Percentiles rank a stretch among this genome's conserved stretches.
Evolutionary conservation across 2,329 filamentous ascomycete species (phyloP).

Genomic region (Aspergillus bombycis): DNA sequence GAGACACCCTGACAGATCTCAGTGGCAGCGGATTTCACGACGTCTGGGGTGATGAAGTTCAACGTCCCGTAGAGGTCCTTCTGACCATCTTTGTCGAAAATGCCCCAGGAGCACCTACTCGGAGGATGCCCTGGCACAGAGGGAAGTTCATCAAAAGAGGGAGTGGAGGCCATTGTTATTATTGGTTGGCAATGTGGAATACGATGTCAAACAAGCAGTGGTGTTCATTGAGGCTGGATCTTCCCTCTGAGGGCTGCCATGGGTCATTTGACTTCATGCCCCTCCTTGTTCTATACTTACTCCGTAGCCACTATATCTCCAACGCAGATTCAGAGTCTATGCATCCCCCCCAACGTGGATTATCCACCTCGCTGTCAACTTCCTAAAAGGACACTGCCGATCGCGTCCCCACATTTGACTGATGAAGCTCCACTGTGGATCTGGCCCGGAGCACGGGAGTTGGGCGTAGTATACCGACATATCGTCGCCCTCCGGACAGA

Average conservation of each 20-base stretch:
- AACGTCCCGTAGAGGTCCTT: conserved; percentile 49
- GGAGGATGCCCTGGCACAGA: conserved; percentile 45
- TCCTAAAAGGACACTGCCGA: background rate
- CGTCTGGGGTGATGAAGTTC: conserved; percentile 50
- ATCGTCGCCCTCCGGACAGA: too few relatives aligned
- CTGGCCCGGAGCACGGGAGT: background rate
- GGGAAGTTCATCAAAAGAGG: conserved; percentile 47
- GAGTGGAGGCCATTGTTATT: conserved; percentile 12
- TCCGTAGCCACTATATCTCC: background rate
- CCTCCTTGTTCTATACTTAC: background rate
- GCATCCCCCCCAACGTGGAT: background rate
- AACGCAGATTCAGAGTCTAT: too few relatives aligned
- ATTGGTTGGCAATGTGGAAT: background rate
- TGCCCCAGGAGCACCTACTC: conserved; percentile 47
- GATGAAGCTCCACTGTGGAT: background rate
- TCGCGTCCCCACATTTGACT: background rate
- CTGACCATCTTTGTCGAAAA: conserved; percentile 43
- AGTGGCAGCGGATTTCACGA: conserved; percentile 44
- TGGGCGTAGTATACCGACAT: too few relatives aligned
- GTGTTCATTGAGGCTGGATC: background rate
- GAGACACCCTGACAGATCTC: conserved; percentile 48
- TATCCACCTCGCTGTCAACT: background rate
- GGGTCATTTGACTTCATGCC: background rate
- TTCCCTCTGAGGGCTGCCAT: background rate
- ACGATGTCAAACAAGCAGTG: background rate